Evolutionary conservation across 129 eudicot species (phyloP).

Genomic region (sunflower (Helianthus annuus)): DNA sequence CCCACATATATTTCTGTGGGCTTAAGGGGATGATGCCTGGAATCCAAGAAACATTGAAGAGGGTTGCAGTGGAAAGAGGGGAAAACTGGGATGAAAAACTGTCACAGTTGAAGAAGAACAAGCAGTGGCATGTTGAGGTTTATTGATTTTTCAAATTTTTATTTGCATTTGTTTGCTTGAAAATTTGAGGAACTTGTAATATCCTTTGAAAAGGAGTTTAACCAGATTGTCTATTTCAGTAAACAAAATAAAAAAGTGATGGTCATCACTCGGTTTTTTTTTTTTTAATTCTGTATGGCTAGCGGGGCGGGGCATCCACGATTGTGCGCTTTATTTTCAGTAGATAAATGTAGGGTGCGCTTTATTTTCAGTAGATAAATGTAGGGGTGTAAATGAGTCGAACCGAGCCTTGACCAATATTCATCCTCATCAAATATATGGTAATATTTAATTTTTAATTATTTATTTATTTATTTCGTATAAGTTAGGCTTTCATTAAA

Average conservation of each 20-base stretch:
- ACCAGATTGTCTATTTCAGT: slow-evolving; percentile 15
- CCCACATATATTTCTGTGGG: slow-evolving; percentile 97
- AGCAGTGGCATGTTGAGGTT: slow-evolving; percentile 99
- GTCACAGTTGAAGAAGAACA: slow-evolving; percentile 82
- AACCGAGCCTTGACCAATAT: neutral
- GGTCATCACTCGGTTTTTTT: neutral
- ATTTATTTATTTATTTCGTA: no score
- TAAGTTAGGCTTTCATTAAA: no score
- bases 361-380: neutral
- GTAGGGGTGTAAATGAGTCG: neutral
- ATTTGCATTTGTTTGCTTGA: slow-evolving; percentile 19
- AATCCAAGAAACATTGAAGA: slow-evolving; percentile 86
- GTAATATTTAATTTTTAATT: no score
- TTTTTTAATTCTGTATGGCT: slow-evolving; percentile 7
- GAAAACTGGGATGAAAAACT: slow-evolving; percentile 94
- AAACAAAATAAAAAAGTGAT: slow-evolving; percentile 16
- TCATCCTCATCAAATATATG: no score
- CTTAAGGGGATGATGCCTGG: slow-evolving; percentile 99
- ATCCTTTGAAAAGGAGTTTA: slow-evolving; percentile 9
- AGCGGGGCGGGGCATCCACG: neutral
- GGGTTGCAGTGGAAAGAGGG: slow-evolving; percentile 87
- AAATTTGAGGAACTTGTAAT: slow-evolving; percentile 18
- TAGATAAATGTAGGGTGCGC: neutral
- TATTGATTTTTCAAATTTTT: slow-evolving; percentile 45
- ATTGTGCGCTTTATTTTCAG: neutral